Evolutionary conservation across 139 green algal species (phyloP).

Genomic region (Choricystis sp.): DNA sequence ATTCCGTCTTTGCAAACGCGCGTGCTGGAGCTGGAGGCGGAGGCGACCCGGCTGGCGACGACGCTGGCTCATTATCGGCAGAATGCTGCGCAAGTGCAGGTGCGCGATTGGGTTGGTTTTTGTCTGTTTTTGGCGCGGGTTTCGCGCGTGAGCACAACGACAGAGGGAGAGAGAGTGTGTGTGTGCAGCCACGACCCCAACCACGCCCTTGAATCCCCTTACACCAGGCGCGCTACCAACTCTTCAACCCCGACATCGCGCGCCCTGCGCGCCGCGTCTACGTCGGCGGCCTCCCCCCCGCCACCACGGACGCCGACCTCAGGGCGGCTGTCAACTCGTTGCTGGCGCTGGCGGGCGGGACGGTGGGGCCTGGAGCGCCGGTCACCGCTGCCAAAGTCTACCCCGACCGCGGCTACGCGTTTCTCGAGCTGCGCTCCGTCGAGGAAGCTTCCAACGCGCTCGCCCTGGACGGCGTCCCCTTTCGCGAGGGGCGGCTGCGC

Average conservation of each 20-base stretch:
- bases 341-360: slow-evolving; percentile 20
- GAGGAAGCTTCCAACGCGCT: slow-evolving; percentile 67
- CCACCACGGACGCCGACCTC: slow-evolving; percentile 26
- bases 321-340: slow-evolving; percentile 25
- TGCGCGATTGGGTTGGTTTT: no score
- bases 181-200: no score
- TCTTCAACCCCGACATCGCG: slow-evolving; percentile 40
- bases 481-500: slow-evolving; percentile 21
- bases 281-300: slow-evolving; percentile 41
- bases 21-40: no score
- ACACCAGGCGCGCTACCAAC: slow-evolving; percentile 25
- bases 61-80: no score
- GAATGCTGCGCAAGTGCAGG: no score
- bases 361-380: slow-evolving; percentile 12
- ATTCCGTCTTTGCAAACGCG: no score
- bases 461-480: slow-evolving; percentile 55
- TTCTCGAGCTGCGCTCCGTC: slow-evolving; percentile 50
- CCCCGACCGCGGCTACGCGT: slow-evolving; percentile 46
- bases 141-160: no score
- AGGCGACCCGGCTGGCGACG: no score
- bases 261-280: slow-evolving; percentile 56
- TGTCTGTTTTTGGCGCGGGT: no score
- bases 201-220: no score
- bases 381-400: slow-evolving; percentile 19
- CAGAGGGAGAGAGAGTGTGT: no score